Percentiles rank a stretch among this genome's conserved stretches.
phyloP scores from a whole-genome alignment of 192 early-diverging fungal species.

The Coemansia sp. region DNA sequence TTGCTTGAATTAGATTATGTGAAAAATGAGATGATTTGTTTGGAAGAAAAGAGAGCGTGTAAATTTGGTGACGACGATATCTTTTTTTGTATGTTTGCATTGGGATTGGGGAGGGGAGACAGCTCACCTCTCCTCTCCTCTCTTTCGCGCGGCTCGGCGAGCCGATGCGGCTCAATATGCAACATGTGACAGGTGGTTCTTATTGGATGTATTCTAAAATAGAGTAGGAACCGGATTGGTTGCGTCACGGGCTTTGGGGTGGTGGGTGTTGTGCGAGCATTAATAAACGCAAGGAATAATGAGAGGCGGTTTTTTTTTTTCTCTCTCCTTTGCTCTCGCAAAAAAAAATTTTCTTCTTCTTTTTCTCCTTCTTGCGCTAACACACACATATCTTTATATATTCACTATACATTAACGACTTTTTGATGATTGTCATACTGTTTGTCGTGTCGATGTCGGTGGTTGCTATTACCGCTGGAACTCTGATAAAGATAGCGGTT shows the following conservation, averaged over 20 bases:
- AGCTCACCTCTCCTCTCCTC: no score
- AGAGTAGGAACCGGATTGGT: no score
- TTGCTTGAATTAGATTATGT: background rate
- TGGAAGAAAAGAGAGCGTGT: background rate
- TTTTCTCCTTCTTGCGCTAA: background rate
- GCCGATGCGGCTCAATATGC: no score
- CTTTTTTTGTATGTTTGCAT: no score
- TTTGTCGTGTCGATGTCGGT: slow-evolving; percentile 42
- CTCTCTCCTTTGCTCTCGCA: background rate
- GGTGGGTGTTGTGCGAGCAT: background rate
- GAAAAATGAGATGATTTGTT: background rate
- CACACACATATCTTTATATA: background rate
- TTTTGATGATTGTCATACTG: slow-evolving; percentile 46
- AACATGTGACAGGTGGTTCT: no score
- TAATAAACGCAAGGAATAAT: no score
- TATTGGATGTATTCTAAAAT: no score
- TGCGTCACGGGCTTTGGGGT: no score
- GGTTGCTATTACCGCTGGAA: slow-evolving; percentile 36
- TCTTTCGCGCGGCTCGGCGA: no score
- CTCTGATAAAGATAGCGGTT: slow-evolving; percentile 37
- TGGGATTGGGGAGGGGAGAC: no score
- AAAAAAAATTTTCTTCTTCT: slow-evolving; percentile 11
- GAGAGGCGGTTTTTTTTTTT: no score
- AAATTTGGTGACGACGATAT: no score
- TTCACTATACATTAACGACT: background rate